Conservation (phyloP, 1,139 yeast species). For the Suhomyces maxii region DNA sequence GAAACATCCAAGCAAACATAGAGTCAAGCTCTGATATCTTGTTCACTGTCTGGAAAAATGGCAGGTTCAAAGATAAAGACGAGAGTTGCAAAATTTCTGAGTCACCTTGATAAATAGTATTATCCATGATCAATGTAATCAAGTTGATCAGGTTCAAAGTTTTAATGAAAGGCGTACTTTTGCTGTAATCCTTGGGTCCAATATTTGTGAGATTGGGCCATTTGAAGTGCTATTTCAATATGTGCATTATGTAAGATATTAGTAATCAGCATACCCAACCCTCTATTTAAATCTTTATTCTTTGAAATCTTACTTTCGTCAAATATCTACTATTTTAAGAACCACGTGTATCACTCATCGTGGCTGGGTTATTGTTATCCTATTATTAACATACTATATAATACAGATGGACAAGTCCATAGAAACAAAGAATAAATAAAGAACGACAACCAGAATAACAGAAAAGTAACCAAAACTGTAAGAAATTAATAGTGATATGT, state of each 20-base stretch:
- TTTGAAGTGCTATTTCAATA: no score
- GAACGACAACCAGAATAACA: neutral
- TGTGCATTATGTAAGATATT: neutral
- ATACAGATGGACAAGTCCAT: conserved; percentile 8
- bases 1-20: conserved; percentile 76
- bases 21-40: conserved; percentile 84
- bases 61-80: conserved; percentile 40
- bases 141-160: no score
- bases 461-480: neutral
- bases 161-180: no score
- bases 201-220: no score
- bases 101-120: conserved; percentile 6
- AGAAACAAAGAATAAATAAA: conserved; percentile 7
- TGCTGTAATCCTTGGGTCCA: no score
- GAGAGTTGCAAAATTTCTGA: conserved; percentile 36
- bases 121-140: neutral
- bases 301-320: no score
- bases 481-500: no score
- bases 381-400: conserved; percentile 5
- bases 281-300: no score
- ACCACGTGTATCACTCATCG: no score
- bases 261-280: neutral
- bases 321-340: no score
- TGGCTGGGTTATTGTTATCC: no score
- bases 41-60: conserved; percentile 51